Base-by-base conservation (phyloP, 2,329 filamentous ascomycete species). In the Cladosporium phlei region DNA sequence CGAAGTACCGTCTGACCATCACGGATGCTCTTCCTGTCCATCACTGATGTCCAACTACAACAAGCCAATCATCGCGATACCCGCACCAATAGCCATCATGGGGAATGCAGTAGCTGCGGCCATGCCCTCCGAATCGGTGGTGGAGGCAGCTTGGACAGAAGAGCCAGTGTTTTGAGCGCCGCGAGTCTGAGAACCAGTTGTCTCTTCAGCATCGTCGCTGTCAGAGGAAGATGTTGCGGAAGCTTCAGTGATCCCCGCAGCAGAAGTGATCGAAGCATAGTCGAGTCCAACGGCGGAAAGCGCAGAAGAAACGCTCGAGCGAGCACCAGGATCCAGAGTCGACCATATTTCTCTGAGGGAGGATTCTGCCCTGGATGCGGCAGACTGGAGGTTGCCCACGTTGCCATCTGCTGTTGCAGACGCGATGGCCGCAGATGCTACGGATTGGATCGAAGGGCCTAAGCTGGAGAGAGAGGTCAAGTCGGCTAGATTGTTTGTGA, bases 51-150 rank as follows among this genome's bases (percentile, higher is more conserved):
- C 33, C 33, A n/a, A 11, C 29, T 33, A 43, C 28, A 43, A 24
- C 27, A 43, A 4, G 6, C 28, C 39, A 3, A 43, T 16, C 3
- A 43, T 7, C 17, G 28, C 39, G 21, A 43, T 12, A 17, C 39
- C 39, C 11, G 39, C 39, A 24, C 39, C 39, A 24, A 43, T 17
- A 7, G 39, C 39, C 4, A 28, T 28, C 4, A 43, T 43, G 14
- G 39, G 39, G 5, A 43, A 20, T 1, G 39, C 39, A 19, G 39
- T 43, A 12, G 39, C 39, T 6, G 39, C 39, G 24, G 39, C 39
- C 17, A 43, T 32, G 14, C 39, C 28, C n/a, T 43, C 39, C 16
- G 39, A 32, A 9, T 32, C 39, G n/a, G 39, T 43, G 4, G 39
- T 32, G 1, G 39, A 43, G 12, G 39, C 39, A 24, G 39, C 19